These are phyloP conservation scores for Phytophthora foliorum DNA, from an alignment of 352 stramenopile genomes.

Conservation along the genomic window DNA sequence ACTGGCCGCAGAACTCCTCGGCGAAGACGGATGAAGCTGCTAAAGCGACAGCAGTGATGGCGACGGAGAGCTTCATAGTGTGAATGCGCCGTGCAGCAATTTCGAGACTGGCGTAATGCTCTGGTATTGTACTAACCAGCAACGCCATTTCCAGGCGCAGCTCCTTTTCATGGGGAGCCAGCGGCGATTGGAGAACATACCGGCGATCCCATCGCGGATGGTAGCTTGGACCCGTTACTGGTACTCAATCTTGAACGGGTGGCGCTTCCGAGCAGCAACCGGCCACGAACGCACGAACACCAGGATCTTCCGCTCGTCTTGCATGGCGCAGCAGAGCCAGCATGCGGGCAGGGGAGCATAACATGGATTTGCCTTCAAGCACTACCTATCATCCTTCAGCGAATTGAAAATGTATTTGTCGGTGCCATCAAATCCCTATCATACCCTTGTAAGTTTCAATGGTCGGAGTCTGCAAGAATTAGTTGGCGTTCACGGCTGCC, in stretches of 20 bases:
- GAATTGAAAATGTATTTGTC: too few relatives aligned
- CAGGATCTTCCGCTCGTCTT: background rate
- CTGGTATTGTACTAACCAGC: background rate
- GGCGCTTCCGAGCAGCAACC: background rate
- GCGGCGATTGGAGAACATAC: constrained; percentile 2
- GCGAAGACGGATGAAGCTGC: constrained; percentile 7
- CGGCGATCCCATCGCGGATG: background rate
- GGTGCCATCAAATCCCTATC: too few relatives aligned
- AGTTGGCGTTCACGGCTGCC: background rate
- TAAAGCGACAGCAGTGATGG: constrained; percentile 4
- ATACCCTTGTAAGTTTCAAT: too few relatives aligned
- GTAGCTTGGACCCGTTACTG: background rate
- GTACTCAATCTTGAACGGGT: too few relatives aligned
- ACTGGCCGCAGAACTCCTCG: constrained; percentile 38
- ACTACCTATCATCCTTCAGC: too few relatives aligned
- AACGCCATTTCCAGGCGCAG: background rate
- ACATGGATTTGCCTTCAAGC: too few relatives aligned
- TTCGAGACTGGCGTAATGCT: constrained; percentile 6
- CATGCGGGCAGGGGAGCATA: too few relatives aligned
- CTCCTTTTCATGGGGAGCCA: constrained; percentile 16
- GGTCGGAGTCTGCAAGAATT: background rate
- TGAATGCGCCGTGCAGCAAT: background rate
- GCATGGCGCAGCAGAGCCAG: too few relatives aligned
- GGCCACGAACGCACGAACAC: constrained; percentile 6
- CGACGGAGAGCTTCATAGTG: constrained; percentile 26